phyloP scores from a whole-genome alignment of 129 eudicot species.

The Cynara cardunculus region DNA sequence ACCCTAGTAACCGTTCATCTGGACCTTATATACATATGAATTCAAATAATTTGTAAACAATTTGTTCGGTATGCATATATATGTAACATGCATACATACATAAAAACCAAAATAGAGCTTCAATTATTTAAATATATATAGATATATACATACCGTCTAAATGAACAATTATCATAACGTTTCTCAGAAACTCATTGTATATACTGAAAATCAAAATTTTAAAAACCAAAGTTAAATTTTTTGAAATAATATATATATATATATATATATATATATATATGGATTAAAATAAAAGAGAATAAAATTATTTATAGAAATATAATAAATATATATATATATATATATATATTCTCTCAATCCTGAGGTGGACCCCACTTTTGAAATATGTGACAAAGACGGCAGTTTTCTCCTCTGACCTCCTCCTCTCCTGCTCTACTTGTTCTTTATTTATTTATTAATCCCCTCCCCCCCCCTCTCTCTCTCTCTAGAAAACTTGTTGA shows the following conservation, averaged over 20 bases:
- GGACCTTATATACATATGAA: too few species aligned
- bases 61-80: too few species aligned
- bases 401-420: conserved; percentile 51
- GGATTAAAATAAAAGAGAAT: neutral
- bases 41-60: too few species aligned
- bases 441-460: conserved; percentile 24
- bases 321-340: neutral
- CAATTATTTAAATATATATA: too few species aligned
- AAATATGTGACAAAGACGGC: conserved; percentile 64
- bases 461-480: neutral
- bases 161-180: too few species aligned
- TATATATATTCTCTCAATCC: neutral
- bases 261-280: too few species aligned
- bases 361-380: conserved; percentile 57
- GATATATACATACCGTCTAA: too few species aligned
- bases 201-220: too few species aligned
- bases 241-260: neutral
- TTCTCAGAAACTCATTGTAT: too few species aligned
- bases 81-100: too few species aligned
- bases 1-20: too few species aligned
- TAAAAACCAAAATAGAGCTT: too few species aligned
- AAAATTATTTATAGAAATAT: neutral
- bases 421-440: conserved; percentile 30
- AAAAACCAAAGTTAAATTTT: neutral
- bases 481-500: conserved; percentile 19